Conservation (phyloP, 2,329 filamentous ascomycete species). For the Blastomyces gilchristii region DNA sequence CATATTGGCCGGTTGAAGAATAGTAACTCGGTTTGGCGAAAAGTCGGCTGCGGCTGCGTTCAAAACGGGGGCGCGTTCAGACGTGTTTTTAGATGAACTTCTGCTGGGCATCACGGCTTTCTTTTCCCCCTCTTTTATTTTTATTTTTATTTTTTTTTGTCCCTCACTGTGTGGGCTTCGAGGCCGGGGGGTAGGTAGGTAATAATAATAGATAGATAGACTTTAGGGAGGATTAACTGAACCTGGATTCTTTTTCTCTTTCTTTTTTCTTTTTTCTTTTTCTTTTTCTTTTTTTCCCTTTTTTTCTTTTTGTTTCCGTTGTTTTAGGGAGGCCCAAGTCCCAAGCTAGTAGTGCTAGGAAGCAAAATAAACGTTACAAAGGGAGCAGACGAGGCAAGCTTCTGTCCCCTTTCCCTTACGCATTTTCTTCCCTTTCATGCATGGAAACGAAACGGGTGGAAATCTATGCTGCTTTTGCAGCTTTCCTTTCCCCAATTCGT, state of each 20-base stretch:
- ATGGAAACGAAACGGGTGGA: not conserved
- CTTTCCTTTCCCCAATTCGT: not conserved
- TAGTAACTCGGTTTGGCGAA: not conserved
- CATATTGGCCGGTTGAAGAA: not conserved
- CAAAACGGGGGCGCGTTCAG: not conserved
- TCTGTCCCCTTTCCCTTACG: not conserved
- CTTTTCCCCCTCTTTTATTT: not conserved
- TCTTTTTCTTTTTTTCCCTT: not conserved
- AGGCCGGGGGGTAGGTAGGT: not conserved
- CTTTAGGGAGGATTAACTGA: not conserved
- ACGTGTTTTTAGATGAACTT: not conserved
- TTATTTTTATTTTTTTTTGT: not conserved
- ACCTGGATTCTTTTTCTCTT: not conserved
- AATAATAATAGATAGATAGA: not conserved
- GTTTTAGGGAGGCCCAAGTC: not conserved
- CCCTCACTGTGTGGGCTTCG: not conserved
- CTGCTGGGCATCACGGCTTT: not conserved
- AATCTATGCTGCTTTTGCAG: not conserved
- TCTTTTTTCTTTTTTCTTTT: not conserved
- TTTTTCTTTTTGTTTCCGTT: too few species aligned
- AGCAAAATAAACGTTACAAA: not conserved
- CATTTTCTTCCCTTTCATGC: not conserved
- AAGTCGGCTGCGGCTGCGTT: not conserved
- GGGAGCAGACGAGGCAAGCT: not conserved
- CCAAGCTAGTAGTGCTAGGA: not conserved